phyloP scores from a whole-genome alignment of 176 grass and related monocot genomes.

The Aegilops umbellulata region DNA sequence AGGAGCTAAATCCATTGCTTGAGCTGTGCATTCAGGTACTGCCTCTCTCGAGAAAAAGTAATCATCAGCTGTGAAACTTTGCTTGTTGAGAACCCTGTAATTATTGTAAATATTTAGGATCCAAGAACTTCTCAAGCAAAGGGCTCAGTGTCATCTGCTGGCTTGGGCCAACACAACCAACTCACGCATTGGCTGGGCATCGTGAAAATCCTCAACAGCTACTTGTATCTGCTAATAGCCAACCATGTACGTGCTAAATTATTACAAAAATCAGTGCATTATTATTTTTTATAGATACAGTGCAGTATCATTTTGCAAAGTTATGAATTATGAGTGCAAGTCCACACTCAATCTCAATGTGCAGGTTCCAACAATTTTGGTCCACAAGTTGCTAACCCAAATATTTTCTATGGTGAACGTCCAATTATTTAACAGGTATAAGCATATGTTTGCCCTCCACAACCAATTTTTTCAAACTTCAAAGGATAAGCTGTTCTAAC shows the following conservation, averaged over 20 bases:
- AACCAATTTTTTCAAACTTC: slow-evolving; percentile 27
- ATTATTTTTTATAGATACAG: neutral
- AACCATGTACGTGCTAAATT: slow-evolving; percentile 56
- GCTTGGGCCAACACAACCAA: slow-evolving; percentile 37
- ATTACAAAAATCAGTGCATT: neutral
- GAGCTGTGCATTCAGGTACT: slow-evolving; percentile 76
- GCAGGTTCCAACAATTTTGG: slow-evolving; percentile 71
- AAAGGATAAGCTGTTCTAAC: slow-evolving; percentile 5
- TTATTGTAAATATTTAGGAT: slow-evolving; percentile 39
- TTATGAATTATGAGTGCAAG: slow-evolving; percentile 11
- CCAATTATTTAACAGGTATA: slow-evolving; percentile 92
- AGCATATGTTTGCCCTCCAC: neutral
- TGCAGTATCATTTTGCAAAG: slow-evolving; percentile 8
- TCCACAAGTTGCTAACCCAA: slow-evolving; percentile 75
- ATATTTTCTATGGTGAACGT: slow-evolving; percentile 76
- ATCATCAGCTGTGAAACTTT: slow-evolving; percentile 22
- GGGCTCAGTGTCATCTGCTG: slow-evolving; percentile 25
- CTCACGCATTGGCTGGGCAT: slow-evolving; percentile 52
- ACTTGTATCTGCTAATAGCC: slow-evolving; percentile 58
- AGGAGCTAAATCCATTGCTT: slow-evolving; percentile 77
- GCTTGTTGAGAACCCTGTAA: slow-evolving; percentile 11
- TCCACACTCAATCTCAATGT: slow-evolving; percentile 2
- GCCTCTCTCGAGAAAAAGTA: slow-evolving; percentile 9
- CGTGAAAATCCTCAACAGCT: slow-evolving; percentile 58
- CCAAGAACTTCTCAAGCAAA: slow-evolving; percentile 48